phyloP scores from a whole-genome alignment of 2,329 filamentous ascomycete genomes.

The Fusarium redolens region DNA sequence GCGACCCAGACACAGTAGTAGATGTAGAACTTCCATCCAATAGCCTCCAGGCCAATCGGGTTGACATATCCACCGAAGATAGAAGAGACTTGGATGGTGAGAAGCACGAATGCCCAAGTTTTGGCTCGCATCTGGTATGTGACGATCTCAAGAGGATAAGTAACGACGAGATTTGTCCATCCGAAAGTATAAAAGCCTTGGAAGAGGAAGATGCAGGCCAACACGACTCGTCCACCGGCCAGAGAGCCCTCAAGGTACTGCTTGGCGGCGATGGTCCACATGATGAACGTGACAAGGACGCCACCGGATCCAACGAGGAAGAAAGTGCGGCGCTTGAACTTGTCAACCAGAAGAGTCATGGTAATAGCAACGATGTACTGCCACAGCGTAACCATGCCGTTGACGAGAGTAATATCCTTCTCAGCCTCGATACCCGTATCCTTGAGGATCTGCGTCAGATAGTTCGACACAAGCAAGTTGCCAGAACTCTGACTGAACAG shows the following conservation, averaged over 20 bases:
- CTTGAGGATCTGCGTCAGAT: constrained; percentile 53
- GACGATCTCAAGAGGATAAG: constrained; percentile 57
- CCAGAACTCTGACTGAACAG: constrained; percentile 56
- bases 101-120: constrained; percentile 54
- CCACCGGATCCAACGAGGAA: constrained; percentile 54
- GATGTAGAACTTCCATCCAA: constrained; percentile 57
- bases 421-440: constrained; percentile 52
- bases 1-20: constrained; percentile 55
- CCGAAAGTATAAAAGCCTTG: constrained; percentile 56
- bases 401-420: constrained; percentile 55
- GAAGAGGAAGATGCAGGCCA: constrained; percentile 58
- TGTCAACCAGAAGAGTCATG: constrained; percentile 52
- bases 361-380: constrained; percentile 55
- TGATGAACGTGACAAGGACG: constrained; percentile 53
- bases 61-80: constrained; percentile 56
- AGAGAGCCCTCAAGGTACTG: constrained; percentile 51
- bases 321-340: constrained; percentile 52
- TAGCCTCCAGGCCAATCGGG: constrained; percentile 51
- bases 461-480: constrained; percentile 57
- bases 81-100: constrained; percentile 53
- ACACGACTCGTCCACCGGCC: constrained; percentile 49
- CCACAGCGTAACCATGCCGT: constrained; percentile 56
- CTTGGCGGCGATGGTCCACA: constrained; percentile 54
- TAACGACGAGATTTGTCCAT: constrained; percentile 57
- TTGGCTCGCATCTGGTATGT: constrained; percentile 57